Percentiles rank a stretch among this genome's conserved stretches.
phyloP scores from a whole-genome alignment of 805 yeast genomes.

The Pichia kluyveri region DNA sequence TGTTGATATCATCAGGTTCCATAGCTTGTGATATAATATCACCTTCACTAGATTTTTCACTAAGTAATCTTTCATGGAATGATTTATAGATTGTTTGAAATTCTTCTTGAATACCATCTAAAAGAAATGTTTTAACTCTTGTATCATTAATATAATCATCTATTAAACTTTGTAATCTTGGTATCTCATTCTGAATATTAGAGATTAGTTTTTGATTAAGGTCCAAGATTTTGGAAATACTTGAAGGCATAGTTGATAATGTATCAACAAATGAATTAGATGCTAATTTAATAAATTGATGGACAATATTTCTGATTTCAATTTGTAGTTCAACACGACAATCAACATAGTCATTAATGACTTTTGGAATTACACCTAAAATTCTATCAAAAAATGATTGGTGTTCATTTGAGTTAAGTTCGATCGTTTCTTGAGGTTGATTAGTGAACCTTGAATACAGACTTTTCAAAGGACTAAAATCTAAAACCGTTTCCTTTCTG shows the following conservation, averaged over 20 bases:
- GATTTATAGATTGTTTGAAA: constrained; percentile 18
- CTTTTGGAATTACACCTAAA: constrained; percentile 64
- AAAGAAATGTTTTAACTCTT: constrained; percentile 39
- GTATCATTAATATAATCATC: constrained; percentile 47
- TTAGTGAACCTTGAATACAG: constrained; percentile 27
- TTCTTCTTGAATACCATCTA: constrained; percentile 60
- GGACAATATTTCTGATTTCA: constrained; percentile 63
- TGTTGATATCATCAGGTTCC: not conserved
- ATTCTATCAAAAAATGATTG: constrained; percentile 17
- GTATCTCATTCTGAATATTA: constrained; percentile 44
- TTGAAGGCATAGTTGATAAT: not conserved
- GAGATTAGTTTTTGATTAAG: constrained; percentile 31
- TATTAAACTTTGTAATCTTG: constrained; percentile 45
- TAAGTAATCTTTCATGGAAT: not conserved
- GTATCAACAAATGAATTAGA: constrained; percentile 34
- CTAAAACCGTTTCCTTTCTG: constrained; percentile 64
- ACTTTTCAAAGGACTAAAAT: constrained; percentile 65
- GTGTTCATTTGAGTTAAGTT: constrained; percentile 8
- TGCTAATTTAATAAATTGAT: constrained; percentile 55
- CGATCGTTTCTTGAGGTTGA: not conserved
- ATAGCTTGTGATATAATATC: not conserved
- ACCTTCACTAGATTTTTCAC: too few relatives aligned
- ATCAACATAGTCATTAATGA: constrained; percentile 75
- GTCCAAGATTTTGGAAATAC: not conserved
- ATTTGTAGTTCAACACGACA: constrained; percentile 62